Evolutionary conservation across 2,329 filamentous ascomycete species (phyloP).

Genomic region (Penicillium sp.): DNA sequence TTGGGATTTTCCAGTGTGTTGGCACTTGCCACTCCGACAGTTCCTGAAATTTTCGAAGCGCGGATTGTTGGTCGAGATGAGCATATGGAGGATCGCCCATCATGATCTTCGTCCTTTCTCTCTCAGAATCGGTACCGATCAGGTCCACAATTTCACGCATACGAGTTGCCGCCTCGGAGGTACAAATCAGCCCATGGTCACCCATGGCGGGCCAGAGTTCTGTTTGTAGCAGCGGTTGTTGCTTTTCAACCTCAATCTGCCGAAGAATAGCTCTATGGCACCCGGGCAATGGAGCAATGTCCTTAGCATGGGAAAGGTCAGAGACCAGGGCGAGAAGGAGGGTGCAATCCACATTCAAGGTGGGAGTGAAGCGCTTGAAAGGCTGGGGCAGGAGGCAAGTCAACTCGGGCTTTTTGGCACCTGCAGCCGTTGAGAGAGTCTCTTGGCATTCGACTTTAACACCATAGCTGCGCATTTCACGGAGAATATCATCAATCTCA

Average conservation of each 20-base stretch:
- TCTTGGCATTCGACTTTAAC: constrained; percentile 43
- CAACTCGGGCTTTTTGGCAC: constrained; percentile 26
- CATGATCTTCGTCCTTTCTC: constrained; percentile 60
- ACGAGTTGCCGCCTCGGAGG: constrained; percentile 63
- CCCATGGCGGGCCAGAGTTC: constrained; percentile 65
- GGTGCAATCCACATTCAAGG: constrained; percentile 57
- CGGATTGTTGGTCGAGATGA: constrained; percentile 33
- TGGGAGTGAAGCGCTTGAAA: constrained; percentile 45
- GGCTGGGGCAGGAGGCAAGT: constrained; percentile 42
- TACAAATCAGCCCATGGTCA: constrained; percentile 64
- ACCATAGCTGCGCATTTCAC: constrained; percentile 57
- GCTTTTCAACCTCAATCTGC: constrained; percentile 66
- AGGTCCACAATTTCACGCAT: constrained; percentile 68
- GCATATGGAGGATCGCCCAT: constrained; percentile 51
- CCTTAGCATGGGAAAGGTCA: constrained; percentile 66
- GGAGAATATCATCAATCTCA: constrained; percentile 60
- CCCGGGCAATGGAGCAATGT: constrained; percentile 50
- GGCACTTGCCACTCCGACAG: constrained; percentile 60
- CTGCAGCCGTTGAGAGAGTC: constrained; percentile 16
- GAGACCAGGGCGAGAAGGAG: constrained; percentile 72
- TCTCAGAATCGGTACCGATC: constrained; percentile 65
- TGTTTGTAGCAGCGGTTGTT: constrained; percentile 61
- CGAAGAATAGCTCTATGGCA: constrained; percentile 63
- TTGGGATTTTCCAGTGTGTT: constrained; percentile 60
- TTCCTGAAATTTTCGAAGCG: constrained; percentile 43